Base-by-base conservation (phyloP, 2,329 filamentous ascomycete genomes). In the Curvularia eragrostidis region DNA sequence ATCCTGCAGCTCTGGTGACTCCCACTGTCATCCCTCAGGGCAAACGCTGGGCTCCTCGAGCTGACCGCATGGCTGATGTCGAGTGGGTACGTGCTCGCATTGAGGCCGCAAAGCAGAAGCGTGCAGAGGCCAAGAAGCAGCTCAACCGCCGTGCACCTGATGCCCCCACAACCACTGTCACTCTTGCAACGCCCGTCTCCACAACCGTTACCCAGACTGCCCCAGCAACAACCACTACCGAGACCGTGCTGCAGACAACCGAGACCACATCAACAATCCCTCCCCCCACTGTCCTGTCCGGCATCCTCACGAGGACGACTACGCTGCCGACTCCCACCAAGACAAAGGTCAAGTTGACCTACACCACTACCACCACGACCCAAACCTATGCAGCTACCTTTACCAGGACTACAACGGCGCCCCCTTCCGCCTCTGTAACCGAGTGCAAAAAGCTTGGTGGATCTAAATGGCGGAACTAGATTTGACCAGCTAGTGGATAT, bases 271-370 rank as follows among this genome's bases (percentile, higher is more conserved):
- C 64, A 2, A 76, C 70, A 0, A 58, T 77, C 1, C 74, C 76
- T 3, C 72, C 76, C 18, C 61, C 65, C 3, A 79, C 77, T 0
- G 64, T 79, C 9, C 70, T 70, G 44, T 73, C 69, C 5, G 77
- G 77, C 9, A 57, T 70, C 15, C 70, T 66, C 15, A 76, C 71
- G 1, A 55, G 60, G 2, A 77, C 72, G 0, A 68, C 72, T 9
- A 79, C 77, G 1, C 68, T 74, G 1, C 75, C 77, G 5, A 75
- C 75, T 1, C 68, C 69, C 0, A 78, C 75, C 0, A 75, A 75
- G 57, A 77, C 75, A 3, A 62, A 65, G 6, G 48, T 74, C 34
- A 62, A 57, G 3, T 70, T 71, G 43, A 70, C 62, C 8, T 74
- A 62, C 19, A 55, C 65, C 7, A 68, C 63, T 0, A 71, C 67